These are phyloP conservation scores for Babesia sp. DNA, from an alignment of 169 alveolate species.

Conservation along the genomic window DNA sequence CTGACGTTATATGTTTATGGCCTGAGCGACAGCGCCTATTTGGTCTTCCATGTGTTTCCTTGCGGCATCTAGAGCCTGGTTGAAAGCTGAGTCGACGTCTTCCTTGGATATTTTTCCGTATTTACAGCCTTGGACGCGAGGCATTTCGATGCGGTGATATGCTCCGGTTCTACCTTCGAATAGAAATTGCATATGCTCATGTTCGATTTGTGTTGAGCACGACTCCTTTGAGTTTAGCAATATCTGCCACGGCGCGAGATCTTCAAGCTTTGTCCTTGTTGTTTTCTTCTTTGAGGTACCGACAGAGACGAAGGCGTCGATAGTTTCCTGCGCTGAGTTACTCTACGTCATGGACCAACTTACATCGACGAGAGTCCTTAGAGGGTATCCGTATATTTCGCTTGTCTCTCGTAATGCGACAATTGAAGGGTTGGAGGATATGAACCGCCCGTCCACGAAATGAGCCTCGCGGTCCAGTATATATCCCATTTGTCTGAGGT, in stretches of 20 bases:
- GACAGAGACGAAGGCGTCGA: constrained; percentile 51
- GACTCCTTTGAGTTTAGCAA: constrained; percentile 23
- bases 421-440: constrained; percentile 75
- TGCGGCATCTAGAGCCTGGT: constrained; percentile 18
- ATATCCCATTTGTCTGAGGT: constrained; percentile 69
- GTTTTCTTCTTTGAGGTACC: constrained; percentile 30
- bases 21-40: constrained; percentile 23
- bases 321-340: constrained; percentile 19
- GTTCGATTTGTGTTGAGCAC: constrained; percentile 42
- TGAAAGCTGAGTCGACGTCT: constrained; percentile 50
- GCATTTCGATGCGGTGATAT: constrained; percentile 58
- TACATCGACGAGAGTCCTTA: constrained; percentile 49
- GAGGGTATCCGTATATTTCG: constrained; percentile 37
- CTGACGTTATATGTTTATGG: constrained; percentile 4
- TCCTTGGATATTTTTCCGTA: constrained; percentile 53
- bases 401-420: constrained; percentile 78
- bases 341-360: not conserved
- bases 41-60: not conserved
- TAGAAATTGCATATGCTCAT: constrained; percentile 39
- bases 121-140: constrained; percentile 41
- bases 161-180: constrained; percentile 52
- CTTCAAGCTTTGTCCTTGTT: not conserved
- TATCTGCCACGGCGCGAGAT: constrained; percentile 52
- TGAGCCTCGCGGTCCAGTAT: constrained; percentile 71
- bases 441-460: constrained; percentile 78